Evolutionary conservation across 2,329 filamentous ascomycete species (phyloP).

Genomic region (Diaporthe sp.): DNA sequence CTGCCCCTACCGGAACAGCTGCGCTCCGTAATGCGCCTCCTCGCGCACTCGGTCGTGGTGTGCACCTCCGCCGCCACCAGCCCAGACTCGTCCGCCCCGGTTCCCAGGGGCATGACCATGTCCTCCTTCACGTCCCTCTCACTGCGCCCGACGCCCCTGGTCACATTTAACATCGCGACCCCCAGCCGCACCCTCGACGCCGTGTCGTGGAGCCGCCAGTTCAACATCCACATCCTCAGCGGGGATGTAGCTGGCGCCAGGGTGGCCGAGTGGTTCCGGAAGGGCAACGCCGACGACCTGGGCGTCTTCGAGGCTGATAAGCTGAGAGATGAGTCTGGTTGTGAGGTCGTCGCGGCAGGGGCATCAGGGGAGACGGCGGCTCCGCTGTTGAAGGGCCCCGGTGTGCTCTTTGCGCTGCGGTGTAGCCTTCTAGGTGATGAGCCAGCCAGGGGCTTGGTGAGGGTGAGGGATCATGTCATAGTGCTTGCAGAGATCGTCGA

Average conservation of each 20-base stretch:
- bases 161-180: slow-evolving; percentile 67
- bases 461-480: slow-evolving; percentile 62
- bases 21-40: slow-evolving; percentile 63
- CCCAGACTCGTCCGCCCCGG: background rate
- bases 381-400: slow-evolving; percentile 59
- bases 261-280: slow-evolving; percentile 63
- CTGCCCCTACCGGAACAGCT: slow-evolving; percentile 56
- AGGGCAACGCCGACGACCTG: slow-evolving; percentile 54
- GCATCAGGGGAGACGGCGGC: slow-evolving; percentile 41
- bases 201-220: slow-evolving; percentile 53
- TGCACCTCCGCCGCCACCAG: slow-evolving; percentile 54
- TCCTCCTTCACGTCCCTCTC: slow-evolving; percentile 69
- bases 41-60: slow-evolving; percentile 66
- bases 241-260: slow-evolving; percentile 58
- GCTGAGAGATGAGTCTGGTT: slow-evolving; percentile 42
- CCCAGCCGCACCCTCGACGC: slow-evolving; percentile 67
- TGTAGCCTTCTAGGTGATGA: slow-evolving; percentile 55
- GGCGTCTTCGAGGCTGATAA: slow-evolving; percentile 48
- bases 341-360: slow-evolving; percentile 37
- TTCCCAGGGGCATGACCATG: slow-evolving; percentile 64
- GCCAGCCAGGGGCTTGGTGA: slow-evolving; percentile 53
- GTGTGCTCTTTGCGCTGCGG: slow-evolving; percentile 60
- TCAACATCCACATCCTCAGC: slow-evolving; percentile 66
- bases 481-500: slow-evolving; percentile 62
- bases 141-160: slow-evolving; percentile 59